Evolutionary conservation across 2,329 filamentous ascomycete species (phyloP).

Genomic region (Colletotrichum tropicale): DNA sequence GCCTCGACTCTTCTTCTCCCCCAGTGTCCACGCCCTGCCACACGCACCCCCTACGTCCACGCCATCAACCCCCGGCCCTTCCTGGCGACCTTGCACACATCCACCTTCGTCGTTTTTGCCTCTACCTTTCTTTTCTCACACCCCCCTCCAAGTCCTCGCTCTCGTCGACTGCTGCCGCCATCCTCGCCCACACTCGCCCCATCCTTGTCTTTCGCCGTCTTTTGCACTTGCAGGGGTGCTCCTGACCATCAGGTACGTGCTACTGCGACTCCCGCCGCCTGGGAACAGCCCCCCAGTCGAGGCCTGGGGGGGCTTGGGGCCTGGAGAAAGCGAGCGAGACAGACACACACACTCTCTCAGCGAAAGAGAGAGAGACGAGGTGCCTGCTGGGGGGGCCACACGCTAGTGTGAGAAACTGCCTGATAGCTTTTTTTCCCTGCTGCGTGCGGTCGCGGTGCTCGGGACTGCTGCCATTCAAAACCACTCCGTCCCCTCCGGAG

Average conservation of each 20-base stretch:
- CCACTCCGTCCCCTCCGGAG: conserved; percentile 21
- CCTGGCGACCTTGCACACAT: not conserved
- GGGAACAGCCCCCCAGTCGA: conserved; percentile 9
- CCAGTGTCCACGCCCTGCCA: not conserved
- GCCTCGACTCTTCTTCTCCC: not conserved
- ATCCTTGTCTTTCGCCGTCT: not conserved
- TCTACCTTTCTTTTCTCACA: not conserved
- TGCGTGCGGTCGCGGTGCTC: conserved; percentile 15
- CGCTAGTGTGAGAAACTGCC: not conserved
- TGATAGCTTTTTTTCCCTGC: conserved; percentile 14
- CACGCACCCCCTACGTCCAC: not conserved
- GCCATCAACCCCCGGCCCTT: not conserved
- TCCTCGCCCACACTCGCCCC: not conserved
- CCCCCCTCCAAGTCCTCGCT: not conserved
- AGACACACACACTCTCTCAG: not conserved
- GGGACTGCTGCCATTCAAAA: conserved; percentile 19
- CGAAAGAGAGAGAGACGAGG: not conserved
- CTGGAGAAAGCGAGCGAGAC: not conserved
- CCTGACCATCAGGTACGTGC: conserved; percentile 21
- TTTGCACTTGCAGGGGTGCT: conserved; percentile 12
- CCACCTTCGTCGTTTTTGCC: not conserved
- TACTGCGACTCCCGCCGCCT: conserved; percentile 15
- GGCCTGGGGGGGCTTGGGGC: not conserved
- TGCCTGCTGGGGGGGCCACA: not conserved
- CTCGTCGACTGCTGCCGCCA: not conserved